A percentile compares a stretch with the other conserved stretches of the same genome.
phyloP scores from a whole-genome alignment of 2,329 filamentous ascomycete genomes.

The Monilinia fructigena region DNA sequence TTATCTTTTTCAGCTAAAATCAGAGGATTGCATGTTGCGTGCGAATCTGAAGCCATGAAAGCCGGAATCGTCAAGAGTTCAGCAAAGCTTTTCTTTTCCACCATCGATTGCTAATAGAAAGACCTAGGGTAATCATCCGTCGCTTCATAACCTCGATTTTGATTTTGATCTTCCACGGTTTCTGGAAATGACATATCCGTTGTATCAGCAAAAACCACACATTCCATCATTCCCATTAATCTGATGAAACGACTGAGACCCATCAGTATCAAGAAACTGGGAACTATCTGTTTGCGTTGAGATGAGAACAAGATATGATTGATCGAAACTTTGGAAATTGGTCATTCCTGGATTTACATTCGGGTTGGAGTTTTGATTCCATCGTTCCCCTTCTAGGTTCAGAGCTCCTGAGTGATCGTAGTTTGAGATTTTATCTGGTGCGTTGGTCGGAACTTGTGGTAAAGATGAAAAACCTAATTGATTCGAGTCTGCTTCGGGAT shows the following conservation, averaged over 20 bases:
- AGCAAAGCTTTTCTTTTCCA: accelerated
- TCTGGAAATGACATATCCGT: neutral
- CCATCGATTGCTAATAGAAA: neutral
- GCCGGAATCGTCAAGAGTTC: neutral
- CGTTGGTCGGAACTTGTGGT: neutral
- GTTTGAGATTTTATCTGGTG: neutral
- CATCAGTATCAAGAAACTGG: neutral
- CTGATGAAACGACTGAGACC: neutral
- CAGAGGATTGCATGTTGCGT: too few species aligned
- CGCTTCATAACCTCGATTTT: neutral
- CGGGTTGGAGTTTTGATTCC: neutral
- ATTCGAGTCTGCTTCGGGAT: neutral
- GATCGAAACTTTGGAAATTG: neutral
- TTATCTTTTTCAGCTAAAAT: neutral
- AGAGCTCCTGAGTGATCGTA: neutral
- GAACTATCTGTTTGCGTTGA: neutral
- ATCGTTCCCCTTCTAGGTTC: neutral
- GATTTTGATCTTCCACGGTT: neutral
- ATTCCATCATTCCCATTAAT: neutral
- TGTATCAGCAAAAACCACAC: neutral
- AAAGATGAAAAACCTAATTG: neutral
- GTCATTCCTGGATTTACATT: neutral
- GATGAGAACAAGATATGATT: neutral
- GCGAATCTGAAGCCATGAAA: neutral
- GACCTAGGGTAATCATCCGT: neutral